A percentile compares a stretch with the other conserved stretches of the same genome.
Conservation (phyloP, 1,284 basidiomycete genomes). For the Cryptococcus sp. region DNA sequence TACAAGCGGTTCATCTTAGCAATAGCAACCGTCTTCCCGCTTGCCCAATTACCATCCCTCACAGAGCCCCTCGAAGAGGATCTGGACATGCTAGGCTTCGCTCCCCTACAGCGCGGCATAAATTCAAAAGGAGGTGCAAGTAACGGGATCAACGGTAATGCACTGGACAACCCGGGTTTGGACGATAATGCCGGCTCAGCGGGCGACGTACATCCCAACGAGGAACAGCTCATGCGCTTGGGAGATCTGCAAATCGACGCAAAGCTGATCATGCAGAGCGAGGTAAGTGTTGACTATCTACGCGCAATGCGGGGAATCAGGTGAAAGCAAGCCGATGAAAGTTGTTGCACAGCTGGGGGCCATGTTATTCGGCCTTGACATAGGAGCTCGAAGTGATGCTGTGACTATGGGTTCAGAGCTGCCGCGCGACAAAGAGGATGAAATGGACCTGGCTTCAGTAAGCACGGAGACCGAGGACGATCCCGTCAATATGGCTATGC, state of each 20-base stretch:
- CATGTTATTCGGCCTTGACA: no score
- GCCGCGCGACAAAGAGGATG: slow-evolving; percentile 24
- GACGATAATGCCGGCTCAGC: slow-evolving; percentile 15
- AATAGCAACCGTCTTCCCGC: slow-evolving; percentile 70
- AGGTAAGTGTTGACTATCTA: slow-evolving; percentile 26
- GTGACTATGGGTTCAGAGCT: no score
- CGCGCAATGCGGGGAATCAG: no score
- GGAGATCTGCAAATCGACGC: slow-evolving; percentile 80
- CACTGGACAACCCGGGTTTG: slow-evolving; percentile 17
- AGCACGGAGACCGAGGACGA: slow-evolving; percentile 76
- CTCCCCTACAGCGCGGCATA: slow-evolving; percentile 67
- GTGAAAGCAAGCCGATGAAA: no score
- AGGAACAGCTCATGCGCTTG: slow-evolving; percentile 92
- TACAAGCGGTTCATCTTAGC: slow-evolving; percentile 70
- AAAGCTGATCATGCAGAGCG: slow-evolving; percentile 49
- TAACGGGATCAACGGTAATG: neutral
- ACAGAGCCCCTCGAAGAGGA: slow-evolving; percentile 83
- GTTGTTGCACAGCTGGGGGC: no score
- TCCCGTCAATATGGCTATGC: slow-evolving; percentile 74
- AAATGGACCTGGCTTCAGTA: slow-evolving; percentile 66
- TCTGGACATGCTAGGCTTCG: slow-evolving; percentile 82
- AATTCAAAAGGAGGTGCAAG: slow-evolving; percentile 40
- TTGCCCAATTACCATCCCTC: slow-evolving; percentile 64
- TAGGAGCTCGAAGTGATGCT: no score
- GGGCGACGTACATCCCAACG: slow-evolving; percentile 79